Percentiles rank a stretch among this genome's conserved stretches.
Conservation (phyloP, 1,284 basidiomycete species). For the Wolfiporia cocos region DNA sequence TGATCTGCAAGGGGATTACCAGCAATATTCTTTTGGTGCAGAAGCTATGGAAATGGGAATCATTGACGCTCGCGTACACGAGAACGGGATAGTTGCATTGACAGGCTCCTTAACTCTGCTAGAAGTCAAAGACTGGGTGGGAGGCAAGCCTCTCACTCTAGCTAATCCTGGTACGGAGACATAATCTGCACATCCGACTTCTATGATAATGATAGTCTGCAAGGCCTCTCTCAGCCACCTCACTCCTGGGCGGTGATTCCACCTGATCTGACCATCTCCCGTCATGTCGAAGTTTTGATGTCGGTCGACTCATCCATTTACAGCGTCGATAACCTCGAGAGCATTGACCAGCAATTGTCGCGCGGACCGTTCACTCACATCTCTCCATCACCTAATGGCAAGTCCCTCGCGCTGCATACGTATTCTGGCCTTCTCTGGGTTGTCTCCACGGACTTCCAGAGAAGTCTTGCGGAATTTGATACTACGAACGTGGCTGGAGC, state of each 20-base stretch:
- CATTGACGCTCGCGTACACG: conserved; percentile 80
- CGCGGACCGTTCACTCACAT: conserved; percentile 88
- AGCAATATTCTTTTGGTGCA: conserved; percentile 78
- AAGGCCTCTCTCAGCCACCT: conserved; percentile 73
- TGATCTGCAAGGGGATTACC: conserved; percentile 81
- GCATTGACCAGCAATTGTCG: conserved; percentile 82
- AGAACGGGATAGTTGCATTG: conserved; percentile 82
- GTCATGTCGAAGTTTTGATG: conserved; percentile 83
- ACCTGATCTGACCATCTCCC: conserved; percentile 79
- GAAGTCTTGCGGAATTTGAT: conserved; percentile 85
- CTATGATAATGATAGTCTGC: neutral
- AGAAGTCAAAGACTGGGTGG: conserved; percentile 84
- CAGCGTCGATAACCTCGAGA: conserved; percentile 82
- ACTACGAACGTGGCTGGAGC: conserved; percentile 44
- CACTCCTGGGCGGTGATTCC: conserved; percentile 83
- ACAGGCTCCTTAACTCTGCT: conserved; percentile 74
- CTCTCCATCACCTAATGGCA: conserved; percentile 88
- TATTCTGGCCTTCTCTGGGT: conserved; percentile 79
- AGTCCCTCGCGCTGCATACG: conserved; percentile 84
- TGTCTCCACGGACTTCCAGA: conserved; percentile 88
- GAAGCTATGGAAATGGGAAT: conserved; percentile 86
- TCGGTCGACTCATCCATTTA: conserved; percentile 76
- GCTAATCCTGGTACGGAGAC: conserved; percentile 58
- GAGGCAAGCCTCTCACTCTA: conserved; percentile 59
- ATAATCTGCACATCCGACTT: neutral